Base-by-base conservation (phyloP, 202 grass and related monocot species). In the Zoysia matrella region DNA sequence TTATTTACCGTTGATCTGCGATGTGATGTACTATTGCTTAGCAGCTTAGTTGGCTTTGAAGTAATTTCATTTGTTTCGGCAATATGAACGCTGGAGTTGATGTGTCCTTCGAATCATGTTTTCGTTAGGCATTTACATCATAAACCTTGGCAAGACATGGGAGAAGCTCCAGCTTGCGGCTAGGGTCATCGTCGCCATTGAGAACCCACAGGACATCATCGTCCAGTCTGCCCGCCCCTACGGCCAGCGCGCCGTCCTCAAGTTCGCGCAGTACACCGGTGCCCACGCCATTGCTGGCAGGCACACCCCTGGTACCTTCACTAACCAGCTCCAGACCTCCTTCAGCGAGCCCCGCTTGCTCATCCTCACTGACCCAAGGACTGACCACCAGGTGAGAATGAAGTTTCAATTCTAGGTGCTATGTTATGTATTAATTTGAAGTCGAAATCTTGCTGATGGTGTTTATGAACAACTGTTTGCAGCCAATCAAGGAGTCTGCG, bases 291-390 rank as follows among this genome's bases (percentile, higher is more conserved):
- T 98, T 85, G 95, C 92, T 1, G 95, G 95, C 0, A 92, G 95
- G 84, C 95, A 98, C 82, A 98, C 95, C 51, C 95, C 95, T 65
- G 95, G 95, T 85, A 98, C 95, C 40, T 98, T 98, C 80, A 98
- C 95, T 15, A 98, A 98, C 80, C 95, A 98, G 90, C 46, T 98
- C 50, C 95, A 98, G 49, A 93, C 95, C 9, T 85, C 88, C 8
- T 98, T 98, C 72, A 93, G 90, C 16, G 95, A 98, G 89, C 92
- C 95, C 2, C 90, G 95, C 5, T 92, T 98, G 61, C 92, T 98
- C 11, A 92, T 98, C 80, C 83, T 98, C 18, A 98, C 95, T 18
- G 95, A 98, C 68, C 92, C 95, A 11, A 87, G 92, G 63, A 98
- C 95, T 7, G 95, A 95, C 46, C 95, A 98, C 68, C 95, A 98